Evolutionary conservation across 2,329 filamentous ascomycete species (phyloP).

Genomic region (Elsinoe necatrix): DNA sequence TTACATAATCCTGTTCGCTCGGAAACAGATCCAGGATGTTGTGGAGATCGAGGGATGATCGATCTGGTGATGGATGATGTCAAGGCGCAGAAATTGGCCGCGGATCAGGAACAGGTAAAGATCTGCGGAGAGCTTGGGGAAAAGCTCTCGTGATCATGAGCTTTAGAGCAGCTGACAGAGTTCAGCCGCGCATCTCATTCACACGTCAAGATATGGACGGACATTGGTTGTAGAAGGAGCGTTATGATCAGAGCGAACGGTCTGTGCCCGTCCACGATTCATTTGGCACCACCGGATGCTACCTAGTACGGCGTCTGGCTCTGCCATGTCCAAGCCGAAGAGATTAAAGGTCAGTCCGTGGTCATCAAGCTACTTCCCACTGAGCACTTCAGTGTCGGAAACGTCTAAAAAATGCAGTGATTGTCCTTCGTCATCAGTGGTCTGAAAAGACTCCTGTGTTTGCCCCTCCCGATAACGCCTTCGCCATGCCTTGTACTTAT

Average conservation of each 20-base stretch:
- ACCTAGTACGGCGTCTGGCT: not conserved
- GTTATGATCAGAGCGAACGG: not conserved
- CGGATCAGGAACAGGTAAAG: slow-evolving; percentile 16
- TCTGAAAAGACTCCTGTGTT: not conserved
- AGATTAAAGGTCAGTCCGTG: not conserved
- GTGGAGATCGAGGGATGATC: not conserved
- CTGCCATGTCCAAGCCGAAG: not conserved
- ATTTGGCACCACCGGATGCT: not conserved
- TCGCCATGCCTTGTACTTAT: slow-evolving; percentile 10
- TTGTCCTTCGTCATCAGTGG: slow-evolving; percentile 9
- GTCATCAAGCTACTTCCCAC: slow-evolving; percentile 13
- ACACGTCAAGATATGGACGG: not conserved
- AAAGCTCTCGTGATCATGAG: too few species aligned
- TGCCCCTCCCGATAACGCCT: not conserved
- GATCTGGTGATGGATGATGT: slow-evolving; percentile 10
- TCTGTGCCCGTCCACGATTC: not conserved
- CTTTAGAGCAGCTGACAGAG: too few species aligned
- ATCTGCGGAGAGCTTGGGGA: slow-evolving; percentile 11
- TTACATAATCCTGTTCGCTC: not conserved
- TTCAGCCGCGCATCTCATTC: not conserved
- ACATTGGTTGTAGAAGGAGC: not conserved
- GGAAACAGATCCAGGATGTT: not conserved
- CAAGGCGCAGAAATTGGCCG: not conserved
- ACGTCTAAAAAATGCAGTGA: slow-evolving; percentile 12
- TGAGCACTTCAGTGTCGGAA: slow-evolving; percentile 18